Evolutionary conservation across 495 filamentous ascomycete species (phyloP), one percentile per base, ranked within the genome.

Genomic region (Evernia prunastri): DNA sequence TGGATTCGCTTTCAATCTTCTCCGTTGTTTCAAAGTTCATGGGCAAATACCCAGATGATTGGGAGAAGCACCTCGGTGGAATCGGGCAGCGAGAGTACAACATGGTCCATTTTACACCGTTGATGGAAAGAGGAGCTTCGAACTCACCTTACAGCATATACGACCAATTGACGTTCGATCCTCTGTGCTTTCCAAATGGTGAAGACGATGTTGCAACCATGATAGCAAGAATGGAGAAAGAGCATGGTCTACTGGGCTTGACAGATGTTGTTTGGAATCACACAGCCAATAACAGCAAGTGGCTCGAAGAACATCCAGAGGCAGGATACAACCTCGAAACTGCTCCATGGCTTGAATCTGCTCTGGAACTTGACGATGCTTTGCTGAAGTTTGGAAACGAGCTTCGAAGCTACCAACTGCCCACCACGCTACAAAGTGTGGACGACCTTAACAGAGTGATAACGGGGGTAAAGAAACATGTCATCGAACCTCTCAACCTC

Each of bases 231-330:
- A 88, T 99, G 84, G 90, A 95, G 72, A 84, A 88, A 35, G 85
- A 96, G 47, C 85, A 93, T 72, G 88, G 88, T 0, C 77, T 99
- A 56, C 80, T 97, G 54, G 91, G 89, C 66, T 73, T 99, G 77
- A 96, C 94, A 4, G 95, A 99, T 72, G 92, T 99, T 56, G 95
- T 99, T 31, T 93, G 91, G 84, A 99, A 99, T 68, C 95, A 99
- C 74, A 99, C 95, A 31, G 95, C 95, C 4, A 81, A 96, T 74
- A 96, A 97, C 74, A 96, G 89, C 75, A 83, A 87, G 64, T 99
- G 95, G 95, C 79, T 99, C 23, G 81, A 96, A 72, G 88, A 91
- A 61, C 92, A 99, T 68, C 95, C 95, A 4, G 95, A 99, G 68
- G 89, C 91, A 59, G 95, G 95, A 4, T 99, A 97, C 77, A 99